Evolutionary conservation across 1,284 basidiomycete genomes (phyloP).

Genomic region (Fomitopsis pinicola): DNA sequence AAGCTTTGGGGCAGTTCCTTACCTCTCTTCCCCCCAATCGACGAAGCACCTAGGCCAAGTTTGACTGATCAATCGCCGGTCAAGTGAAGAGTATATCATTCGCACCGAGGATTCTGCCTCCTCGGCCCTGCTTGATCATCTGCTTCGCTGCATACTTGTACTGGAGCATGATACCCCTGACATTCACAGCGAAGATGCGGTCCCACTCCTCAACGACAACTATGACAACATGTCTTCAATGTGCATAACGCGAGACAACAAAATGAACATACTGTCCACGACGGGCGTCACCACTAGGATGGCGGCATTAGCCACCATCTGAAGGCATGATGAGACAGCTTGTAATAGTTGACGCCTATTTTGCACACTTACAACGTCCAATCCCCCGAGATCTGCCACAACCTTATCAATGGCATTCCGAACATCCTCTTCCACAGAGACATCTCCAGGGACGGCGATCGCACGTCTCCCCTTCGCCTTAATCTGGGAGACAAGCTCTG

Average conservation of each 20-base stretch:
- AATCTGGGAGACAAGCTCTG: constrained; percentile 27
- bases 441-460: constrained; percentile 26
- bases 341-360: neutral
- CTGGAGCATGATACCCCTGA: constrained; percentile 29
- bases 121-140: constrained; percentile 31
- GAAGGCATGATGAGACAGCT: neutral
- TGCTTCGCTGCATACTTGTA: constrained; percentile 33
- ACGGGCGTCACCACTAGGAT: constrained; percentile 19
- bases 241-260: neutral
- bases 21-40: constrained; percentile 24
- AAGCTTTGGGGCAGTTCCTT: neutral
- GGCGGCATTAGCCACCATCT: constrained; percentile 33
- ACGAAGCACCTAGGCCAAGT: constrained; percentile 21
- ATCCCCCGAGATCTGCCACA: constrained; percentile 9
- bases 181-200: constrained; percentile 25
- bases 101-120: constrained; percentile 31
- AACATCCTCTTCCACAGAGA: constrained; percentile 33
- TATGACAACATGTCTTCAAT: neutral
- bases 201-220: constrained; percentile 24
- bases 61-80: too few species aligned
- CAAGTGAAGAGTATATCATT: neutral
- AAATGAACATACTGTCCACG: constrained; percentile 17
- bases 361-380: constrained; percentile 8
- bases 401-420: constrained; percentile 26
- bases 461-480: constrained; percentile 21